Base-by-base conservation (phyloP, 495 filamentous ascomycete genomes). In the Xylaria curta region DNA sequence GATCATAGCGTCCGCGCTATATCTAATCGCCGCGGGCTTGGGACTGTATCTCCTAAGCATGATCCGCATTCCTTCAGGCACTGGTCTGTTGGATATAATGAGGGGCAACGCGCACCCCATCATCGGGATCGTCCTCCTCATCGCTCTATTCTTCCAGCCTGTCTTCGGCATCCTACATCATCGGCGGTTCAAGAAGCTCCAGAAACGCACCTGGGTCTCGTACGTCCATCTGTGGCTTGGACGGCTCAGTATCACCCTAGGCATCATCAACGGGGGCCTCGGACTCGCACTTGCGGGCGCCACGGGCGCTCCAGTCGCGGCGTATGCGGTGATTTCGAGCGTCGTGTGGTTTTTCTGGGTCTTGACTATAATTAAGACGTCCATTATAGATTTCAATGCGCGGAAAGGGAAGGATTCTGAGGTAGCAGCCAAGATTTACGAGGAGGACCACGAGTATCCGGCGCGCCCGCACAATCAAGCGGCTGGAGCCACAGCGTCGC, bases 201-300 rank as follows among this genome's bases (percentile, higher is more conserved):
- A 76, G 9, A 73, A 79, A 0, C 87, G 89, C 47, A 86, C 85
- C 21, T 46, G 82, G 5, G 87, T 85, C 82, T 87, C 85, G 1
- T 81, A 89, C 72, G 66, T 83, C 12, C 92, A 94, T 78, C 83
- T 91, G 53, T 91, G 91, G 89, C 84, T 87, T 72, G 92, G 92
- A 1, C 86, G 92, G 0, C 36, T 80, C n/a, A 73, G 88, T 17
- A 84, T 94, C 26, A 81, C 86, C 0, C 80, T 92, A 5, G 92
- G 89, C 1, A 87, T 93, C 58, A 83, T 92, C 68, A 93, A 94
- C 79, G 92, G 87, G 33, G 91, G 88, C 0, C 78, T 93, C 17
- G 92, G 91, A 0, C 82, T 93, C 42, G 75, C 80, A 33, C 76
- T 90, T 17, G 82, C 87, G 8, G 76, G 77, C 24, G 80, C 75